Percentiles rank a stretch among this genome's conserved stretches.
Conservation (phyloP, 1,139 yeast species). For the Hansenula lynferdii region DNA sequence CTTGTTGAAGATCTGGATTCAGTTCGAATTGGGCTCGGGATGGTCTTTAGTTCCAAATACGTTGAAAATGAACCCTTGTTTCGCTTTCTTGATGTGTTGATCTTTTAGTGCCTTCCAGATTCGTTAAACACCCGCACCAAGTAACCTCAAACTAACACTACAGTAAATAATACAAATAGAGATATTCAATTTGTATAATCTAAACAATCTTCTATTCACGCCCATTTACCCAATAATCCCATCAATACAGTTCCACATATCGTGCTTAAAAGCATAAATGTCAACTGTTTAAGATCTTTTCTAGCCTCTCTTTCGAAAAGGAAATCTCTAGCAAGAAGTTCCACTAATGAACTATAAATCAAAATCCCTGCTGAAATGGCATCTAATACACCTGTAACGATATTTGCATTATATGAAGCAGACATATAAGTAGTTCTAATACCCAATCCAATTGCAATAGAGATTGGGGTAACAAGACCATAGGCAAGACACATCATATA, state of each 20-base stretch:
- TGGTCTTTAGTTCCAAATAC: no score
- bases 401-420: slow-evolving; percentile 50
- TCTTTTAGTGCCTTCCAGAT: no score
- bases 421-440: slow-evolving; percentile 59
- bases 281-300: slow-evolving; percentile 27
- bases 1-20: no score
- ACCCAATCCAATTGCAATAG: slow-evolving; percentile 75
- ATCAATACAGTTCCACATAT: background rate
- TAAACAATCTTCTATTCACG: no score
- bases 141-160: no score
- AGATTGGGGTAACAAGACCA: slow-evolving; percentile 67
- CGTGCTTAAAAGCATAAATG: slow-evolving; percentile 2
- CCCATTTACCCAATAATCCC: background rate
- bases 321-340: slow-evolving; percentile 77
- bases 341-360: slow-evolving; percentile 72
- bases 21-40: no score
- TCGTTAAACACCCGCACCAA: no score
- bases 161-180: no score
- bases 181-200: no score
- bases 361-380: slow-evolving; percentile 73
- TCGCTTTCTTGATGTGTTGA: no score
- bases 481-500: slow-evolving; percentile 51
- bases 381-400: slow-evolving; percentile 69
- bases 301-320: slow-evolving; percentile 52
- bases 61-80: no score